phyloP scores from a whole-genome alignment of 768 basidiomycete genomes.

The Mycena olivaceomarginata region DNA sequence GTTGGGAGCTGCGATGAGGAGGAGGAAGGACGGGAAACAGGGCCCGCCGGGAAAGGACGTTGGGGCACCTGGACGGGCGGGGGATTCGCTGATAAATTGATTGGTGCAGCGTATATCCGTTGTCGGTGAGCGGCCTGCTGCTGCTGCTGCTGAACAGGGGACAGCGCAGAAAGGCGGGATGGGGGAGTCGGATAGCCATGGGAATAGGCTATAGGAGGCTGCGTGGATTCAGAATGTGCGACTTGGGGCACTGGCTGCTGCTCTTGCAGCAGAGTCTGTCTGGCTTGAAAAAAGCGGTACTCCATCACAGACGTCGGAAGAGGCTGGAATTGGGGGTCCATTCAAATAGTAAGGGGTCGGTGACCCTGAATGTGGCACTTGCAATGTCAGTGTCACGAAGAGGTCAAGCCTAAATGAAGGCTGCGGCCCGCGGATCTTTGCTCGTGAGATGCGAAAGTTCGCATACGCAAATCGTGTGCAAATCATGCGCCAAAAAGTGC shows the following conservation, averaged over 20 bases:
- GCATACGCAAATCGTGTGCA: too few species aligned
- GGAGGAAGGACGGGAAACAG: not conserved
- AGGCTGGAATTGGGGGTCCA: too few species aligned
- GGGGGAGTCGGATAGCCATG: conserved; percentile 21
- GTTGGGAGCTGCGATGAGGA: not conserved
- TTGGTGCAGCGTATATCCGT: too few species aligned
- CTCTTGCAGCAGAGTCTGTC: not conserved
- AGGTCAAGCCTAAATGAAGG: too few species aligned
- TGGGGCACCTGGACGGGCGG: not conserved
- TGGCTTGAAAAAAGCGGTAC: not conserved
- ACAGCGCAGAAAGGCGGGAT: not conserved
- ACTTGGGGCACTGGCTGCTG: too few species aligned
- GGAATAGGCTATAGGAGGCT: not conserved
- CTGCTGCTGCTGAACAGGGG: not conserved
- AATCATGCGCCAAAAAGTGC: too few species aligned
- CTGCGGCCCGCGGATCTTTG: too few species aligned
- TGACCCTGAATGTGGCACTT: too few species aligned
- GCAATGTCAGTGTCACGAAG: too few species aligned
- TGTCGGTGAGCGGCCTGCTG: not conserved
- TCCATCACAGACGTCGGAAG: not conserved
- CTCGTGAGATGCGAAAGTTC: too few species aligned
- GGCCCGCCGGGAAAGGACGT: not conserved
- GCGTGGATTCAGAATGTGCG: not conserved
- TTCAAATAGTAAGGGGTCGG: too few species aligned
- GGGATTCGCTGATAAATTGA: not conserved